These are phyloP conservation scores for Trametopsis cervina DNA, from an alignment of 768 basidiomycete species.

Conservation along the genomic window DNA sequence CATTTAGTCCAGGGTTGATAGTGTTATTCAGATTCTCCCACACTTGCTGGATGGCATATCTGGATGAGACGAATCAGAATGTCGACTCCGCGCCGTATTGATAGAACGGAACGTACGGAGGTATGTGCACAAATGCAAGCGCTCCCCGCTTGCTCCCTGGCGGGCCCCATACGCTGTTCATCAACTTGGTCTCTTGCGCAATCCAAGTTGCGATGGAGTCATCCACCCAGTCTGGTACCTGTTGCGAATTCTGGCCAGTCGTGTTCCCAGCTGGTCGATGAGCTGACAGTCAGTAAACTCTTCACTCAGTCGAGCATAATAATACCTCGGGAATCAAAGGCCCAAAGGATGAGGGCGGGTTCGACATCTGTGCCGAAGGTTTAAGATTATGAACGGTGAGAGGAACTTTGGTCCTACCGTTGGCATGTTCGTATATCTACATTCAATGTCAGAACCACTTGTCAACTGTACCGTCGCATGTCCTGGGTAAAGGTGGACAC, in stretches of 20 bases:
- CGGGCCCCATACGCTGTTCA: slow-evolving; percentile 56
- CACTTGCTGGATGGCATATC: slow-evolving; percentile 28
- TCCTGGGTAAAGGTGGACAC: slow-evolving; percentile 9
- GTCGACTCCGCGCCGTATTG: not conserved
- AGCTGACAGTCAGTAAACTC: slow-evolving; percentile 1
- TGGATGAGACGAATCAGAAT: slow-evolving; percentile 7
- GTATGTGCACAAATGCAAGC: slow-evolving; percentile 71
- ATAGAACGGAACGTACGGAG: slow-evolving; percentile 40
- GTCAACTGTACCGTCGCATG: slow-evolving; percentile 1
- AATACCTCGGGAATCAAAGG: slow-evolving; percentile 75
- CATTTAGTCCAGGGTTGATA: slow-evolving; percentile 36
- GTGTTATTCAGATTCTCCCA: slow-evolving; percentile 32
- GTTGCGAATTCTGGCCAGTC: slow-evolving; percentile 34
- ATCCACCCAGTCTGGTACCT: slow-evolving; percentile 66
- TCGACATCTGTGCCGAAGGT: slow-evolving; percentile 27
- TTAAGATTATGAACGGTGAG: not conserved
- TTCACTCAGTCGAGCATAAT: too few relatives aligned
- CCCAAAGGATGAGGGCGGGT: slow-evolving; percentile 62
- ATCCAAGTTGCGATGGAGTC: slow-evolving; percentile 57
- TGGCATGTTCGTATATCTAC: slow-evolving; percentile 7
- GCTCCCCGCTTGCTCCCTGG: slow-evolving; percentile 40
- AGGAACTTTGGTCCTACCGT: slow-evolving; percentile 3
- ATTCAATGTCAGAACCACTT: slow-evolving; percentile 35
- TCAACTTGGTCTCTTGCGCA: slow-evolving; percentile 38
- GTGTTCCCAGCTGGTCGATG: slow-evolving; percentile 41